Base-by-base conservation (phyloP, 108 stramenopile genomes). In the Nitzschia sp. region DNA sequence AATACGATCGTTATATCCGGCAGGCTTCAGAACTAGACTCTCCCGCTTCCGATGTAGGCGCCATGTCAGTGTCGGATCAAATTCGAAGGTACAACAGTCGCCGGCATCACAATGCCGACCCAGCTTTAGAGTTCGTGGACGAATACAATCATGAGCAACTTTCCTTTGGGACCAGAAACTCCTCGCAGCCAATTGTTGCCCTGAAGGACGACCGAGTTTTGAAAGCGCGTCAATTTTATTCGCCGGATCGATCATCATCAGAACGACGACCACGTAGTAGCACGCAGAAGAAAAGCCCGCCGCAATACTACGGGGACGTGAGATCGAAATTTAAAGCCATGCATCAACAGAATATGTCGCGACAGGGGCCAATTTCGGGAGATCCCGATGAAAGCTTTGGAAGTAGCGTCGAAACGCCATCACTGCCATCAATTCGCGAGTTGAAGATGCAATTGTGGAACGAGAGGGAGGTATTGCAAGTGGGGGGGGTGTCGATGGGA, bases 391-490 rank as follows among this genome's bases (percentile, higher is more conserved):
- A 68, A n/a, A 44, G 56, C 56, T 57, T 57, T 36, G 46, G 53
- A 19, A 54, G 31, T 33, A 56, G n/a, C 3, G 52, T 80, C 22
- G 78, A 79, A 64, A 71, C 77, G 5, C 73, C 73, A 3, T 64
- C 80, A 13, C 54, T 64, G 4, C 26, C 59, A 16, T 53, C 33
- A 13, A 64, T 81, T 16, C 36, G 38, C 3, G 69, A 73, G 6
- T 23, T 81, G 23, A 73, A 73, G 19, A 47, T 38, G 55, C 67
- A 71, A 48, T 60, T 83, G 60, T 83, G 82, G 82, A 75, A 73
- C 34, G 32, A 64, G 4, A 28, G 79, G 8, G 78, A 79, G 62
- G 35, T 45, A 4, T 65, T 82, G 29, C 76, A 73, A 62, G 80
- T 75, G 2, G 38, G 28, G 33, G 2, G 19, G 36, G 59, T 23